A percentile compares a stretch with the other conserved stretches of the same genome.
phyloP scores from a whole-genome alignment of 1,284 basidiomycete genomes.

The Stygiomarasmius scandens region DNA sequence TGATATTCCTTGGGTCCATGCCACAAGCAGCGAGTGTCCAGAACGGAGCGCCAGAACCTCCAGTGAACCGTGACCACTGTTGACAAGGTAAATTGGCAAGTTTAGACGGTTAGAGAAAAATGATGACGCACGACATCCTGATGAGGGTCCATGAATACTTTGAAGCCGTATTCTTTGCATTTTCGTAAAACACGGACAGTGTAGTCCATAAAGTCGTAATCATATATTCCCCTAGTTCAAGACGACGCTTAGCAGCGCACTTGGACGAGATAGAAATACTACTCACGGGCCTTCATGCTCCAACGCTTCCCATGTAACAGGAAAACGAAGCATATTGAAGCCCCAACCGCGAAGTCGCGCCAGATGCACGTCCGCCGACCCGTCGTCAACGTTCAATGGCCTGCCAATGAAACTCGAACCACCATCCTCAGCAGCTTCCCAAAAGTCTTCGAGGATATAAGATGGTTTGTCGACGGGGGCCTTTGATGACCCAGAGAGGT shows the following conservation, averaged over 20 bases:
- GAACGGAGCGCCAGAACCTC: constrained; percentile 93
- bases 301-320: constrained; percentile 93
- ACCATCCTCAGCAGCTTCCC: constrained; percentile 83
- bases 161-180: constrained; percentile 95
- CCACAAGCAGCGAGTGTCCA: constrained; percentile 96
- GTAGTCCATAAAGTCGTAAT: constrained; percentile 92
- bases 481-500: constrained; percentile 89
- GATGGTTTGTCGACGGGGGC: constrained; percentile 76
- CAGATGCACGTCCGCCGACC: constrained; percentile 87
- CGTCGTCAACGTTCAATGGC: constrained; percentile 83
- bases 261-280: background rate
- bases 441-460: constrained; percentile 77
- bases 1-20: constrained; percentile 84
- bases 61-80: constrained; percentile 96
- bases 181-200: constrained; percentile 84
- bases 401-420: constrained; percentile 74
- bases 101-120: constrained; percentile 3
- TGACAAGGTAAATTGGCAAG: background rate
- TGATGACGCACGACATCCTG: constrained; percentile 83
- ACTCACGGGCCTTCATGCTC: constrained; percentile 95
- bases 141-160: constrained; percentile 94
- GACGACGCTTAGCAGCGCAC: background rate
- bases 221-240: constrained; percentile 78
- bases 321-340: constrained; percentile 91
- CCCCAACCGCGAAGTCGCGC: constrained; percentile 89